Evolutionary conservation across 345 rosid genomes (phyloP).

Genomic region (Aethionema arabicum): DNA sequence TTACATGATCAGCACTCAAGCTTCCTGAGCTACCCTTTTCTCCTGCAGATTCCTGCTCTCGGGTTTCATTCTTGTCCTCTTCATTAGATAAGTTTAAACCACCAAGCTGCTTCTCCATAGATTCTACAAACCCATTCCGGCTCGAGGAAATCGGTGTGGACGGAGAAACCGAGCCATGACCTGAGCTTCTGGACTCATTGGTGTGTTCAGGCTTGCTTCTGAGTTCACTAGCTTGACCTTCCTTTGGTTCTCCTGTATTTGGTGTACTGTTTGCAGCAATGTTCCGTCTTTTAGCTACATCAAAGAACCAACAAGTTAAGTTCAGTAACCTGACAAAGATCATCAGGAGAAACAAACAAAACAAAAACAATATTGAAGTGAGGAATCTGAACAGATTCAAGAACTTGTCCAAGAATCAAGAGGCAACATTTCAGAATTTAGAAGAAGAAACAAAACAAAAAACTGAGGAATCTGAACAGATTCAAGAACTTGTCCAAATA

Average conservation of each 20-base stretch:
- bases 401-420: background rate
- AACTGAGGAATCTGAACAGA: background rate
- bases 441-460: background rate
- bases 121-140: conserved; percentile 24
- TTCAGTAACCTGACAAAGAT: conserved; percentile 1
- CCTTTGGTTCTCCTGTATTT: conserved; percentile 33
- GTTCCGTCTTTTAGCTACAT: conserved; percentile 55
- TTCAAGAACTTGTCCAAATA: background rate
- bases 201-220: conserved; percentile 34
- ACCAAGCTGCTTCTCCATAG: conserved; percentile 29
- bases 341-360: background rate
- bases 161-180: conserved; percentile 31
- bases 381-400: background rate
- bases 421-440: background rate
- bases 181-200: conserved; percentile 36
- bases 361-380: background rate
- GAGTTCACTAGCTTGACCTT: conserved; percentile 27
- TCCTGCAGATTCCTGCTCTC: conserved; percentile 18
- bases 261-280: conserved; percentile 35
- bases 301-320: conserved; percentile 29
- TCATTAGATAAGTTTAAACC: conserved; percentile 26
- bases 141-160: conserved; percentile 30
- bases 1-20: conserved; percentile 21
- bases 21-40: conserved; percentile 18
- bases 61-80: conserved; percentile 31